Evolutionary conservation across 2,329 filamentous ascomycete species (phyloP).

Genomic region (Pestalotiopsis sp.): DNA sequence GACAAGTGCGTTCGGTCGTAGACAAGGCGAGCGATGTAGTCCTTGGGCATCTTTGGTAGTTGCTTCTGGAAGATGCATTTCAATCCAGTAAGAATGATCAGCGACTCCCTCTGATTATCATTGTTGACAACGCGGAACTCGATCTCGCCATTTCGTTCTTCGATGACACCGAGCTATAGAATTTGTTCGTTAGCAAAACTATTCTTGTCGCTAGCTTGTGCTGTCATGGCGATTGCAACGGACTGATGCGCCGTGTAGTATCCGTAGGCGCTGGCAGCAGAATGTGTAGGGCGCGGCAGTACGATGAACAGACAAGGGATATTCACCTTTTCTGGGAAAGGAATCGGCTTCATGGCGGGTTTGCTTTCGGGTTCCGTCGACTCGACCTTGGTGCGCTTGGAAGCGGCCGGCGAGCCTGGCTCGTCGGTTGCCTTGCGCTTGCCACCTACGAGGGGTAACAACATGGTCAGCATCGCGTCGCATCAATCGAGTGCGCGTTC

Average conservation of each 20-base stretch:
- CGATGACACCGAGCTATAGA: constrained; percentile 76
- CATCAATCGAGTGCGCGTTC: neutral
- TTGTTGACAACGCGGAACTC: constrained; percentile 99
- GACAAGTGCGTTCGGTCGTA: constrained; percentile 96
- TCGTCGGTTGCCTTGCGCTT: constrained; percentile 77
- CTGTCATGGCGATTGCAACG: neutral
- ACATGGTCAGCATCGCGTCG: constrained; percentile 10
- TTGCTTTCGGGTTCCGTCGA: constrained; percentile 50
- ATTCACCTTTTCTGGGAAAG: constrained; percentile 82
- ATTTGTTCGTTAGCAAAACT: constrained; percentile 23
- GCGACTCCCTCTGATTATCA: constrained; percentile 81
- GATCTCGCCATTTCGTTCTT: constrained; percentile 92
- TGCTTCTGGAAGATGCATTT: constrained; percentile 99
- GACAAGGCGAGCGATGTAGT: constrained; percentile 95
- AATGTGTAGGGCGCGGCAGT: neutral
- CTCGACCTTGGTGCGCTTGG: constrained; percentile 64
- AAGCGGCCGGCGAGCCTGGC: constrained; percentile 57
- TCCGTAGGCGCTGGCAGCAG: neutral
- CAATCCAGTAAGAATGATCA: constrained; percentile 90
- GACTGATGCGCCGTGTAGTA: neutral
- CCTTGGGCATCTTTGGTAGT: constrained; percentile 98
- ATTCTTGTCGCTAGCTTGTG: neutral
- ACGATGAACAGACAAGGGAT: neutral
- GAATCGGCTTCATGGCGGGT: constrained; percentile 63
- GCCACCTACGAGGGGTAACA: constrained; percentile 36